A percentile compares a stretch with the other conserved stretches of the same genome.
These are phyloP conservation scores for Chalaropsis ovoidea DNA, from an alignment of 2,329 filamentous ascomycete species.

Conservation along the genomic window DNA sequence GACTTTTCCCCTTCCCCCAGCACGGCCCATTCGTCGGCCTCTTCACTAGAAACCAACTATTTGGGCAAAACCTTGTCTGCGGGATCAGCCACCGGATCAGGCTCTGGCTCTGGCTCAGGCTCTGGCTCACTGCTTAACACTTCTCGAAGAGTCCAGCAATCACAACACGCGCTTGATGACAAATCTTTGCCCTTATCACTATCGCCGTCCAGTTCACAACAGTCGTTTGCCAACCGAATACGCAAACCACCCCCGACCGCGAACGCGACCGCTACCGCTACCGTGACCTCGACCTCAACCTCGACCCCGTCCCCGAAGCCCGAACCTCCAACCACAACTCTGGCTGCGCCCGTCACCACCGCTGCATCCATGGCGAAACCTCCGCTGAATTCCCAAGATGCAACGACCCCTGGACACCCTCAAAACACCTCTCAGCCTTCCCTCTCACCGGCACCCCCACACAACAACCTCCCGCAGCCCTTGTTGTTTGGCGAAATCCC, in stretches of 20 bases:
- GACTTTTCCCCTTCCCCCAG: constrained; percentile 23
- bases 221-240: constrained; percentile 50
- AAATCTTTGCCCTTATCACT: background rate
- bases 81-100: constrained; percentile 6
- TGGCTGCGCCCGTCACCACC: background rate
- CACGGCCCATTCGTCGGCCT: constrained; percentile 19
- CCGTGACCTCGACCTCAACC: background rate
- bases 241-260: constrained; percentile 40
- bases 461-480: constrained; percentile 18
- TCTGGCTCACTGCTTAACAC: constrained; percentile 1
- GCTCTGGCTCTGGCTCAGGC: constrained; percentile 7
- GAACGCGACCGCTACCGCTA: constrained; percentile 24
- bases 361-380: constrained; percentile 13
- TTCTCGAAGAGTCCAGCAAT: constrained; percentile 11
- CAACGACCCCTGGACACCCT: background rate
- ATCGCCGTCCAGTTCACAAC: constrained; percentile 20
- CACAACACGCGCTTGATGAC: constrained; percentile 16
- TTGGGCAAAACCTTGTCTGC: constrained; percentile 15
- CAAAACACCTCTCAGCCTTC: constrained; percentile 4
- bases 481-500: constrained; percentile 68
- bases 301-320: background rate
- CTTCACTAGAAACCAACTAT: constrained; percentile 20
- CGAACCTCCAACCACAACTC: background rate
- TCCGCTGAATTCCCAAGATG: background rate
- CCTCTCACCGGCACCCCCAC: background rate